Base-by-base conservation (phyloP, 805 yeast genomes). In the Scheffersomyces ergatensis region DNA sequence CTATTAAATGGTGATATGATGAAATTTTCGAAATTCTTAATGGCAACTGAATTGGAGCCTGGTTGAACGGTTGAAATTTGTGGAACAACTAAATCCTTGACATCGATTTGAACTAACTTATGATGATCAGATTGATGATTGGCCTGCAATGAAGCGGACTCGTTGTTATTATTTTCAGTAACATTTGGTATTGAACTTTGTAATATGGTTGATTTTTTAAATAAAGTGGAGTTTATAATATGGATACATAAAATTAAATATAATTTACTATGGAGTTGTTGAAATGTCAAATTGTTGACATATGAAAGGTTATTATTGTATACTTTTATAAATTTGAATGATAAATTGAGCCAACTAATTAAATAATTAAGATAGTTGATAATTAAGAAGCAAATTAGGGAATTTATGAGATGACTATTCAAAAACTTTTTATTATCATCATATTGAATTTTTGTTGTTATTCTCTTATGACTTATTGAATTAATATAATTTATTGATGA, bases 21-120 rank as follows among this genome's bases (percentile, higher is more conserved):
- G 32, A 60, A 61, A 29, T 43, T 54, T 39, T 58, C 58, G 33
- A 61, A 61, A 39, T 62, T 62, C 14, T 50, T 54, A 3, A 54
- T 55, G 2, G 56, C 49, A 15, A 55, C 46, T 3, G 55, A 45
- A 15, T 33, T 26, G 3, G 34, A 15, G 5, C n/a, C 13, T n/a
- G 26, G 26, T 21, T 29, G 32, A 5, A 29, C 15, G 13, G 7
- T 24, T 19, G 34, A 32, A 24, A n/a, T 19, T 8, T 8, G 4
- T 13, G 27, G 37, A 15, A 38, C 30, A 12, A 20, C 35, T 24
- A 34, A 33, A 17, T 30, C 26, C 23, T 16, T 27, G 14, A 37
- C 20, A 6, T 33, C 14, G 30, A 38, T 25, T 36, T 37, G n/a
- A 19, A 27, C 19, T 26, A 39, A 14, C 37, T 39, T 27, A 32